Percentiles rank a stretch among this genome's conserved stretches.
Conservation (phyloP, 352 stramenopile genomes). For the Phytopythium kandeliae region DNA sequence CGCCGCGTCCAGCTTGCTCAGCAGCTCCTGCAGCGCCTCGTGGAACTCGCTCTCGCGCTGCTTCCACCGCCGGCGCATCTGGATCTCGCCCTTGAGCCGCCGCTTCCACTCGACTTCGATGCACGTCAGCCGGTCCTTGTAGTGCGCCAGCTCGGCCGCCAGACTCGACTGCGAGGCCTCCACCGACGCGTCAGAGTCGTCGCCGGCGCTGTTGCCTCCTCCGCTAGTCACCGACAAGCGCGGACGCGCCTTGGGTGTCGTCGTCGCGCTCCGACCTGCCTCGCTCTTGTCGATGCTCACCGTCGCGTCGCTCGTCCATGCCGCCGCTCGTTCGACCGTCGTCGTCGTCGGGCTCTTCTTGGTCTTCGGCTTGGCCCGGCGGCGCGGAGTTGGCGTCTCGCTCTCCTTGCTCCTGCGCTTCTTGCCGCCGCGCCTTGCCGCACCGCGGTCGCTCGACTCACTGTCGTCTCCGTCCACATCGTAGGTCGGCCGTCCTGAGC, state of each 20-base stretch:
- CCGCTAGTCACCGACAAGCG: slow-evolving; percentile 10
- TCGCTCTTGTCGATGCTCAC: too few relatives aligned
- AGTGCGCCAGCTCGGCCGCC: slow-evolving; percentile 54
- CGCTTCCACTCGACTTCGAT: slow-evolving; percentile 79
- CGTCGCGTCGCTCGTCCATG: not conserved
- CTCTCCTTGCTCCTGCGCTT: slow-evolving; percentile 6
- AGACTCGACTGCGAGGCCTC: slow-evolving; percentile 18
- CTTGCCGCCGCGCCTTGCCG: slow-evolving; percentile 1
- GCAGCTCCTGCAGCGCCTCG: slow-evolving; percentile 51
- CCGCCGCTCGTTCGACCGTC: too few relatives aligned
- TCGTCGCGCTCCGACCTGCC: not conserved
- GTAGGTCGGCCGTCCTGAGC: not conserved
- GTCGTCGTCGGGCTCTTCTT: slow-evolving; percentile 1
- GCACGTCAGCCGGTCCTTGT: slow-evolving; percentile 77
- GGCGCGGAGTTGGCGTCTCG: not conserved
- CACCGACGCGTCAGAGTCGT: not conserved
- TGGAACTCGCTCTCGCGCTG: slow-evolving; percentile 70
- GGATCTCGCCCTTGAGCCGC: slow-evolving; percentile 65
- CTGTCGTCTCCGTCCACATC: slow-evolving; percentile 18
- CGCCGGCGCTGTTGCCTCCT: slow-evolving; percentile 16
- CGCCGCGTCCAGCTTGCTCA: slow-evolving; percentile 41
- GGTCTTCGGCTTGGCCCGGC: not conserved
- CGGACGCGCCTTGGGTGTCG: not conserved
- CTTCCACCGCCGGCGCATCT: slow-evolving; percentile 79
- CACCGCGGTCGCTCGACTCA: slow-evolving; percentile 11